A percentile compares a stretch with the other conserved stretches of the same genome.
phyloP scores from a whole-genome alignment of 1,284 basidiomycete species.

The Microbotryomycetes sp. region DNA sequence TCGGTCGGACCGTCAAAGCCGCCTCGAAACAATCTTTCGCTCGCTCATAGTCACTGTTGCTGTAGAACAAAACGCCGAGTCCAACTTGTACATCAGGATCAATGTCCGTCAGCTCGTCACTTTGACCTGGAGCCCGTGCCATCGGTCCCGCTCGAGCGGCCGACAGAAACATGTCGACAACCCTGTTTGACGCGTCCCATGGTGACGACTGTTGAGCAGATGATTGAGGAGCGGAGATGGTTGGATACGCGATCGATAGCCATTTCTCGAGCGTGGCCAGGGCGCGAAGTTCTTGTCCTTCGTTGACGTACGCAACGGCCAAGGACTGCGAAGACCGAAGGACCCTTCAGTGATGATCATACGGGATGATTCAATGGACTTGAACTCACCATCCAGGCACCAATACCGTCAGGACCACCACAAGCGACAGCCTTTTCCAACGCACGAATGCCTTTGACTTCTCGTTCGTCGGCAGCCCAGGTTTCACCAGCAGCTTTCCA shows the following conservation, averaged over 20 bases:
- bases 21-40: constrained; percentile 91
- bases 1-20: constrained; percentile 77
- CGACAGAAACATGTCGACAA: constrained; percentile 77
- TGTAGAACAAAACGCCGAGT: constrained; percentile 89
- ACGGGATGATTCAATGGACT: background rate
- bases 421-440: constrained; percentile 59
- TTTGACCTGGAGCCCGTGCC: constrained; percentile 24
- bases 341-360: constrained; percentile 6
- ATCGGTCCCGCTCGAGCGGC: constrained; percentile 59
- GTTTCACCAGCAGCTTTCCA: constrained; percentile 93
- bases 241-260: constrained; percentile 70
- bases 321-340: constrained; percentile 56
- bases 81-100: constrained; percentile 93
- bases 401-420: constrained; percentile 53
- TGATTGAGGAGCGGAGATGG: constrained; percentile 43
- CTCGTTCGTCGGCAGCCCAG: constrained; percentile 87
- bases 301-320: constrained; percentile 96
- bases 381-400: constrained; percentile 69
- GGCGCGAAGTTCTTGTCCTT: constrained; percentile 82
- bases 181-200: constrained; percentile 77
- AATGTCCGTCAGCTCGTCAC: constrained; percentile 58
- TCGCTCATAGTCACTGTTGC: constrained; percentile 72
- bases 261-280: constrained; percentile 83
- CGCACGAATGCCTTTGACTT: constrained; percentile 51
- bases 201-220: constrained; percentile 44